phyloP scores from a whole-genome alignment of 2,329 filamentous ascomycete species.

The Fusarium tjaetaba region DNA sequence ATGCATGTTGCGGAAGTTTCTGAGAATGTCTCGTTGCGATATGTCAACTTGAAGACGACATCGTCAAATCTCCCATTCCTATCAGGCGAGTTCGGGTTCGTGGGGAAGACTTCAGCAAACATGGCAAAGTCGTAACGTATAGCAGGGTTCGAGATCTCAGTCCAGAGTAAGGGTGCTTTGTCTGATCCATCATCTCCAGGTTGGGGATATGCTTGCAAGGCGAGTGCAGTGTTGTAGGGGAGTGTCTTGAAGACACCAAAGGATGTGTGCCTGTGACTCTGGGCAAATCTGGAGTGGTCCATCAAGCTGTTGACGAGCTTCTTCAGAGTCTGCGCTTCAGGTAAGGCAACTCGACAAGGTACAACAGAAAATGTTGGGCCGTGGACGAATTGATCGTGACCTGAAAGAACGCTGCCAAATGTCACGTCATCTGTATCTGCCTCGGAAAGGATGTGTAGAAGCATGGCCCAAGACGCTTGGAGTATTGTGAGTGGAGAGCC shows the following conservation, averaged over 20 bases:
- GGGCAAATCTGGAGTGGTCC: neutral
- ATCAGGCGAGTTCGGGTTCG: neutral
- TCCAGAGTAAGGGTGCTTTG: neutral
- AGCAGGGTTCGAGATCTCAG: slow-evolving; percentile 4
- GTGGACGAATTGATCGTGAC: neutral
- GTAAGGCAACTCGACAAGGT: neutral
- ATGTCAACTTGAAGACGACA: slow-evolving; percentile 19
- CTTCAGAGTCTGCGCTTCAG: neutral
- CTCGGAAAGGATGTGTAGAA: slow-evolving; percentile 3
- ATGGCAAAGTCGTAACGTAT: slow-evolving; percentile 29
- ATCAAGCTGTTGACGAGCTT: neutral
- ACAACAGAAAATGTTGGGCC: slow-evolving; percentile 24
- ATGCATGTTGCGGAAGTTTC: neutral
- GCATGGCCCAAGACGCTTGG: slow-evolving; percentile 16
- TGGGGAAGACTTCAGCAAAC: slow-evolving; percentile 21
- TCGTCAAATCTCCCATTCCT: slow-evolving; percentile 5
- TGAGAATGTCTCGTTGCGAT: slow-evolving; percentile 10
- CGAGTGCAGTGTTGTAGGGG: slow-evolving; percentile 21
- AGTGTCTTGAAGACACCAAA: slow-evolving; percentile 24
- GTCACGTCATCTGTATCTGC: slow-evolving; percentile 9
- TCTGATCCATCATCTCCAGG: accelerated
- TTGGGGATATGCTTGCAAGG: slow-evolving; percentile 7
- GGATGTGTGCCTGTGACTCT: neutral
- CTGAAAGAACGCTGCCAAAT: slow-evolving; percentile 14
- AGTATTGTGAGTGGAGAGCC: slow-evolving; percentile 4